These are phyloP conservation scores for Penicillium aurantiogriseum DNA, from an alignment of 2,329 filamentous ascomycete species.

Conservation along the genomic window DNA sequence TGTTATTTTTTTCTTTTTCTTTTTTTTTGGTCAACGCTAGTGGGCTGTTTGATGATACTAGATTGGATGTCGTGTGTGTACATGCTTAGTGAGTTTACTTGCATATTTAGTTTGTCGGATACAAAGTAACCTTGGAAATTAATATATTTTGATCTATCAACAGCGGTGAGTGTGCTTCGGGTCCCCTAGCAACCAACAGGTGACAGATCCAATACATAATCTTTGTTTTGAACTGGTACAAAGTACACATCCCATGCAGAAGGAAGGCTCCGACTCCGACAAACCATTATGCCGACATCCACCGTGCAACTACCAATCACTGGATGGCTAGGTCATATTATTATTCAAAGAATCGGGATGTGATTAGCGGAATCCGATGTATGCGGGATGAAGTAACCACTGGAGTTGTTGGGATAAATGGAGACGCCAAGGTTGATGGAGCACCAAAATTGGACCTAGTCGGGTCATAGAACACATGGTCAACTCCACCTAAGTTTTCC, in stretches of 20 bases:
- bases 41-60: too few relatives aligned
- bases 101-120: background rate
- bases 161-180: slow-evolving; percentile 17
- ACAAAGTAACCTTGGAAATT: background rate
- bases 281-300: background rate
- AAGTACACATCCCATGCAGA: background rate
- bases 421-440: slow-evolving; percentile 1
- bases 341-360: slow-evolving; percentile 7
- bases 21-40: background rate
- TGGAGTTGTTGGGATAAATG: slow-evolving; percentile 5
- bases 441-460: slow-evolving; percentile 12
- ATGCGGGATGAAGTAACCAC: slow-evolving; percentile 6
- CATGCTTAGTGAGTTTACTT: background rate
- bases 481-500: slow-evolving; percentile 7
- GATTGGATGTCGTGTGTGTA: background rate
- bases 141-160: slow-evolving; percentile 3
- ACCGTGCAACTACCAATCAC: slow-evolving; percentile 17
- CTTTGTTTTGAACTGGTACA: background rate
- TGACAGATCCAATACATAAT: slow-evolving; percentile 21
- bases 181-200: slow-evolving; percentile 23
- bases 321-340: slow-evolving; percentile 10
- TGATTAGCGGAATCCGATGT: slow-evolving; percentile 14
- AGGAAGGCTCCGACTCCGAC: background rate
- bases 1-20: background rate
- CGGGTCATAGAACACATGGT: slow-evolving; percentile 25